Conservation (phyloP, 2,329 filamentous ascomycete genomes). For the Fusarium sp. region DNA sequence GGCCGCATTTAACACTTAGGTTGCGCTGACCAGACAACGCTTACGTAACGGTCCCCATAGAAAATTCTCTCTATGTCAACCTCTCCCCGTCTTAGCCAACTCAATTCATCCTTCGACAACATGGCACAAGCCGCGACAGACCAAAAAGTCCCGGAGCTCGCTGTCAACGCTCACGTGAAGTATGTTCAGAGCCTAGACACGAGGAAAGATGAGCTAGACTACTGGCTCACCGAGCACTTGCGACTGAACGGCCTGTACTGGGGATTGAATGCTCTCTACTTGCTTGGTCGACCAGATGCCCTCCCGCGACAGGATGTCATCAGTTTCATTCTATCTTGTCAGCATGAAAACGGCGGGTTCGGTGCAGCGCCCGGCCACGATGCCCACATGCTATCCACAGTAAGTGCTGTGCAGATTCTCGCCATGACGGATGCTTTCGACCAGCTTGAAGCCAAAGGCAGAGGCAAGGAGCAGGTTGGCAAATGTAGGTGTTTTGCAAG, state of each 20-base stretch:
- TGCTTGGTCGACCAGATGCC: conserved; percentile 84
- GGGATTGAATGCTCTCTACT: conserved; percentile 89
- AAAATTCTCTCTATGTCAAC: conserved; percentile 36
- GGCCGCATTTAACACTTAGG: not conserved
- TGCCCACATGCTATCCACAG: conserved; percentile 95
- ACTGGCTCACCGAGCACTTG: conserved; percentile 97
- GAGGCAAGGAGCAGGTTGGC: conserved; percentile 76
- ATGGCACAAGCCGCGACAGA: conserved; percentile 49
- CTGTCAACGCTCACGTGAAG: conserved; percentile 77
- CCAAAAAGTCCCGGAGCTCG: conserved; percentile 61
- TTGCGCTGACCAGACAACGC: conserved; percentile 26
- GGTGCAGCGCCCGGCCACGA: conserved; percentile 95
- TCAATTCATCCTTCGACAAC: conserved; percentile 33
- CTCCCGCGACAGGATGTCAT: conserved; percentile 85
- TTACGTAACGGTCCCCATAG: conserved; percentile 35
- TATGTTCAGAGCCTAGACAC: conserved; percentile 95
- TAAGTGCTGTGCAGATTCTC: conserved; percentile 94
- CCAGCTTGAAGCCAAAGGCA: conserved; percentile 79
- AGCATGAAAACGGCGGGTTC: conserved; percentile 90
- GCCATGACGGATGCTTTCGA: conserved; percentile 87
- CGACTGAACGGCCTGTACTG: conserved; percentile 97
- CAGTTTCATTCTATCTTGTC: conserved; percentile 94
- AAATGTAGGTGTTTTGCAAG: conserved; percentile 73
- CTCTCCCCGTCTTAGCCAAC: conserved; percentile 3
- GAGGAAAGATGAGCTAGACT: conserved; percentile 93